These are phyloP conservation scores for Plasmodium ovale DNA, from an alignment of 169 alveolate species.

Conservation along the genomic window DNA sequence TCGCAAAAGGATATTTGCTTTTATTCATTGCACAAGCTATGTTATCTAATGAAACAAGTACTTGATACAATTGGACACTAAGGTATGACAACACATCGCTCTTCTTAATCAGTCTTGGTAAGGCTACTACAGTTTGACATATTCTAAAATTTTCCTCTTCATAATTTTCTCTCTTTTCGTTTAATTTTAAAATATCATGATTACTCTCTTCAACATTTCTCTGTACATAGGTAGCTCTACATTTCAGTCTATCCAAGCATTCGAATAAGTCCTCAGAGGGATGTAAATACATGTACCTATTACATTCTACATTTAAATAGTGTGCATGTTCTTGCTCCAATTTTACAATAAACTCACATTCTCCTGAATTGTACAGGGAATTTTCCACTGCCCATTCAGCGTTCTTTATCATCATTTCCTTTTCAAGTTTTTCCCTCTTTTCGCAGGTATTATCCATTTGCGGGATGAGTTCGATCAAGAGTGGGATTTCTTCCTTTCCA, in stretches of 20 bases:
- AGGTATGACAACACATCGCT: slow-evolving; percentile 46
- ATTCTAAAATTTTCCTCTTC: slow-evolving; percentile 57
- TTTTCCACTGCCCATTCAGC: slow-evolving; percentile 36
- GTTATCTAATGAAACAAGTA: slow-evolving; percentile 29
- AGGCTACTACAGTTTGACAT: slow-evolving; percentile 22
- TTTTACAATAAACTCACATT: slow-evolving; percentile 29
- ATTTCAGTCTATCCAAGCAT: slow-evolving; percentile 47
- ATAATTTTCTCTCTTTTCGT: slow-evolving; percentile 42
- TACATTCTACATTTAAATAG: slow-evolving; percentile 35
- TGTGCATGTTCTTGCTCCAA: slow-evolving; percentile 33
- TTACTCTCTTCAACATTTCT: slow-evolving; percentile 15
- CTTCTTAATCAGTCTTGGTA: slow-evolving; percentile 30
- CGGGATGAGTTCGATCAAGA: not conserved
- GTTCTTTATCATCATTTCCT: slow-evolving; percentile 15
- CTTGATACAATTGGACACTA: slow-evolving; percentile 31
- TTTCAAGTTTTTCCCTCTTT: not conserved
- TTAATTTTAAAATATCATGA: slow-evolving; percentile 28
- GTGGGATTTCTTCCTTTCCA: not conserved
- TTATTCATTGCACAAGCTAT: slow-evolving; percentile 2
- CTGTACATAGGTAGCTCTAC: slow-evolving; percentile 34
- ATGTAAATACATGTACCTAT: slow-evolving; percentile 37
- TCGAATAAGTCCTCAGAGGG: slow-evolving; percentile 67
- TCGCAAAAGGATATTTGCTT: not conserved
- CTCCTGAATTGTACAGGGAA: slow-evolving; percentile 25
- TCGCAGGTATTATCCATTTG: not conserved